Evolutionary conservation across 2,329 filamentous ascomycete species (phyloP), one percentile per base, ranked within the genome.

Genomic region (Drechslerella coelobrocha): DNA sequence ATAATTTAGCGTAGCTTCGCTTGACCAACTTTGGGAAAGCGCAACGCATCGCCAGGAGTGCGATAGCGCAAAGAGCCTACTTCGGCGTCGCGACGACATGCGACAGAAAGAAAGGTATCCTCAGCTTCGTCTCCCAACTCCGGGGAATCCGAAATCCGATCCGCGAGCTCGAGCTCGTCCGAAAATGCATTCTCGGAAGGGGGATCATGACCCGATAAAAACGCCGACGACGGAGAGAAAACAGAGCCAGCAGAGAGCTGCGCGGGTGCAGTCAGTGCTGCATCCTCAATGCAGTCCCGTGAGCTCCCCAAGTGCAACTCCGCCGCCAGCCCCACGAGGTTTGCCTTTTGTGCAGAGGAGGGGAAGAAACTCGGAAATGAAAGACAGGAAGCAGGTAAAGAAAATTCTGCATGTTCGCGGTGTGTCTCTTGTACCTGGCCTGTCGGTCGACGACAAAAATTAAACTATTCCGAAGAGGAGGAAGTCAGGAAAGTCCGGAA

Each of bases 141-240:
- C 50, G 23, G n/a, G 48, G 43, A 51, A 31, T 39, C 66, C 66
- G 59, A 71, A 50, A 48, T 71, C 52, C 66, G 59, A 59, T 39
- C 52, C 65, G 57, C 52, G 56, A 61, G 47, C 56, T 43, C 41
- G 63, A 59, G 66, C 66, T 71, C 66, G 59, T 62, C 52, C 47
- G 52, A 59, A 62, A n/a, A 31, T n/a, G 9, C 10, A 61, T 54
- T 47, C 53, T 53, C 39, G 34, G 2, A 6, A 45, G 4, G 17
- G 17, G 41, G n/a, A 2, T 45, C 19, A 45, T 17, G 10, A 45
- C 21, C 41, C 41, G 41, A 45, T 17, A 17, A 31, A 31, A 6
- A 6, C 29, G 29, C 29, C 29, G 29, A n/a, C n/a, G n/a, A n/a
- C n/a, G n/a, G n/a, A n/a, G n/a, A n/a, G n/a, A n/a, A n/a, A n/a